Conservation (phyloP, 2,329 filamentous ascomycete species). For the Fusarium sp. region DNA sequence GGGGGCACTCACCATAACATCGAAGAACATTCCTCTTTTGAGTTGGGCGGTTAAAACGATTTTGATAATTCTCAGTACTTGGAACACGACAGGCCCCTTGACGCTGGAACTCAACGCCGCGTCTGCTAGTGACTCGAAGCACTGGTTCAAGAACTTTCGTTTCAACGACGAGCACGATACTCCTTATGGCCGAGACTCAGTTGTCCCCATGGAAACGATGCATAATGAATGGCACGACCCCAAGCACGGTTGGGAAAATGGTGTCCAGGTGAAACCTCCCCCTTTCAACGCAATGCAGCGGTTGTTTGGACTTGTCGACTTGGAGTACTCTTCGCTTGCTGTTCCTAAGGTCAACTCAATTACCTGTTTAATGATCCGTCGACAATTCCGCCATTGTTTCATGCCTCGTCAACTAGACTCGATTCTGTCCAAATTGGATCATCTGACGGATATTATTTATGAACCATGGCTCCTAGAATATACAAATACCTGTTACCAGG, state of each 20-base stretch:
- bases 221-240: not conserved
- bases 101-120: not conserved
- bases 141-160: constrained; percentile 7
- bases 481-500: too few relatives aligned
- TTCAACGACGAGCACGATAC: constrained; percentile 1
- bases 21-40: not conserved
- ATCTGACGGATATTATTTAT: not conserved
- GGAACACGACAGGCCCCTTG: not conserved
- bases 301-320: not conserved
- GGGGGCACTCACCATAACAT: too few relatives aligned
- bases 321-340: rapidly evolving
- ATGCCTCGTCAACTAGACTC: not conserved
- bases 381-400: constrained; percentile 1
- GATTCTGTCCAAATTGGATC: not conserved
- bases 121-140: not conserved
- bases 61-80: not conserved
- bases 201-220: not conserved
- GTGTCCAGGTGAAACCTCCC: not conserved
- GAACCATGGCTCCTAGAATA: not conserved
- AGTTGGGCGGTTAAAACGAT: rapidly evolving
- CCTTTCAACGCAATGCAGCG: not conserved
- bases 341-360: not conserved
- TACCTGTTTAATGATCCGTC: constrained; percentile 8
- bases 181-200: not conserved
- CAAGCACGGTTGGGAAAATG: not conserved